Base-by-base conservation (phyloP, 2,329 filamentous ascomycete species). In the Colletotrichum sp. region DNA sequence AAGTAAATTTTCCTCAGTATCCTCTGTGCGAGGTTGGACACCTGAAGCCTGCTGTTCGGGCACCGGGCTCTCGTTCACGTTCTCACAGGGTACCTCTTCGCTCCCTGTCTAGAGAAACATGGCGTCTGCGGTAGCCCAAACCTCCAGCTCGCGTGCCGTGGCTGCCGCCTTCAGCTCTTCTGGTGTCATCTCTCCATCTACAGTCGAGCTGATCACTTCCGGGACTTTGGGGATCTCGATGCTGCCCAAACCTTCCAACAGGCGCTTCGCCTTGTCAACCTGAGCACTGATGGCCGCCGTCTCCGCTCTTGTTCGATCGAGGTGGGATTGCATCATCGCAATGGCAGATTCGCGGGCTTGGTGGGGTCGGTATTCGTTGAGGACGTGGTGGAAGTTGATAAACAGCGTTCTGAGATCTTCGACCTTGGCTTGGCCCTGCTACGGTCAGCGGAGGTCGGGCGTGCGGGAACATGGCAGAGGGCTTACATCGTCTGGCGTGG, bases 341-440 rank as follows among this genome's bases (percentile, higher is more conserved):
- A 98, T 98, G 74, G 98, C 88, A 32, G 93, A 96, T 86, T 98
- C 96, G 60, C 96, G 88, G 28, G 96, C 96, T 86, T 99, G 96
- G 83, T 98, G 96, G 12, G 96, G 96, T 36, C 96, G 91, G 85
- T 98, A 99, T 84, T 98, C 93, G 84, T 99, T 99, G 79, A 99
- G 92, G 70, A 98, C 90, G 81, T 98, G 95, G 85, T 98, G 96
- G 81, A 98, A 94, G 84, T 99, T 99, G 84, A 96, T 93, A 78
- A 98, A 93, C 32, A 99, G 87, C 18, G 93, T 96, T 80, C 94
- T 90, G 36, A 99, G 86, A 83, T 99, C 94, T 60, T 92, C 88
- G 62, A 96, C 89, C 83, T 98, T 98, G 57, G 92, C 89, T 30
- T 90, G 88, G 68, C 92, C 94, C 82, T 93, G 80, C 16, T 5